Evolutionary conservation across 768 basidiomycete species (phyloP), one percentile per base, ranked within the genome.

Genomic region (Podaxis sp.): DNA sequence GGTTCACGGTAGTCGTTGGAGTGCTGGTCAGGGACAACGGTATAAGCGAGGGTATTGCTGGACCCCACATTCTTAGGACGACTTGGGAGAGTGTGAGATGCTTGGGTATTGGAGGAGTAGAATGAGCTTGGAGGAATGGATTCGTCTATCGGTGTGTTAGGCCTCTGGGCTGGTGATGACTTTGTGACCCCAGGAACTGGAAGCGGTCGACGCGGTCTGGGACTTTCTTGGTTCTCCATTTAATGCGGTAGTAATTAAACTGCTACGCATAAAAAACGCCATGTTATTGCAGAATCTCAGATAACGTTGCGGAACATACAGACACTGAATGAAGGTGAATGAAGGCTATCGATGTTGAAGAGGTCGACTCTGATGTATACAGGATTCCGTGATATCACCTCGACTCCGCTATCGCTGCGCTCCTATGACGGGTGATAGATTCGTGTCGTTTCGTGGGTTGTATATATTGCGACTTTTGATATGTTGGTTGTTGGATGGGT

Each of bases 211-310:
- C 82, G 74, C 40, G 69, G 64, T 62, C 79, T 81, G 1, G 72
- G 72, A 57, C 74, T 65, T 48, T 85, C 82, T 52, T 72, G 70
- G 58, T 74, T 76, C 55, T 85, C 83, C 83, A 85, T 85, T 44
- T 35, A 47, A 48, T 47, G 21, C 21, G 46, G 52, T 40, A 54
- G 48, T 23, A 52, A 14, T 55, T 56, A 52, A 55, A 37, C 44
- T 27, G 57, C 44, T 54, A 48, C 52, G 28, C 52, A 54, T 54
- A 5, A 36, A 48, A 37, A 11, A 21, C 23, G 27, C 16, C 21
- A 14, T 44, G 53, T 61, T 38, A 50, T 59, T 56, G n/a, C n/a
- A 38, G 21, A 16, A 32, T 14, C 40, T 53, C 38, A 47, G 36
- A 47, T 54, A 51, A 48, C 35, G 48, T 27, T 37, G 23, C 61